Base-by-base conservation (phyloP, 78 protist species). In the Dictyostelium discoideum region DNA sequence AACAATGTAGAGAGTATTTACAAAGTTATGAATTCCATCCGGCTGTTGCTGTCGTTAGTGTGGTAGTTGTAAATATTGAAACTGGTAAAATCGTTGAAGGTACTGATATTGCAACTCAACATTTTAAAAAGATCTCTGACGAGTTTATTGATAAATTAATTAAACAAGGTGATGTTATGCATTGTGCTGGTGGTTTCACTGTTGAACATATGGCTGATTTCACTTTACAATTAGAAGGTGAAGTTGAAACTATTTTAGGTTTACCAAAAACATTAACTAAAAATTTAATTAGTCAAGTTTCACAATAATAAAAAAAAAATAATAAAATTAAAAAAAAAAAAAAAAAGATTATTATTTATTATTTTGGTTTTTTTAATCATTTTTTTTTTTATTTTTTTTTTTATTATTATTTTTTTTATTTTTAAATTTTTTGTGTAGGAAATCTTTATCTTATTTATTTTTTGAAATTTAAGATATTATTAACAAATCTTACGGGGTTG, bases 121-220 rank as follows among this genome's bases (percentile, higher is more conserved):
- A 92, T 29, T 92, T 92, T 50, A 84, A 85, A 18, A 79, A 74
- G 40, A 54, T 92, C 1, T 54, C 96, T 3, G 86, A 92, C 2
- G 54, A 40, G 3, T 16, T 39, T 39, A 84, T 85, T 50, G 96
- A 92, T 16, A 60, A 74, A 69, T 42, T 92, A 32, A 92, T 92
- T 54, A 50, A 40, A 39, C 90, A 85, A 67, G 96, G 96, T 48
- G 90, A 92, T 39, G 96, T 92, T 44, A 40, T 92, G 74, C n/a
- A 65, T 50, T 92, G 96, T 73, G 96, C 96, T 6, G 96, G 96
- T 69, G 96, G 96, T 13, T 92, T 92, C 69, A 85, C 92, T 22
- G 79, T 74, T 50, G 96, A 92, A 78, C 92, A 81, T 72, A 92
- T 92, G 96, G 3, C 26, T 8, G 86, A 77, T 11, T 42, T 39